Evolutionary conservation across 768 basidiomycete species (phyloP).

Genomic region (Kondoa subrosea): DNA sequence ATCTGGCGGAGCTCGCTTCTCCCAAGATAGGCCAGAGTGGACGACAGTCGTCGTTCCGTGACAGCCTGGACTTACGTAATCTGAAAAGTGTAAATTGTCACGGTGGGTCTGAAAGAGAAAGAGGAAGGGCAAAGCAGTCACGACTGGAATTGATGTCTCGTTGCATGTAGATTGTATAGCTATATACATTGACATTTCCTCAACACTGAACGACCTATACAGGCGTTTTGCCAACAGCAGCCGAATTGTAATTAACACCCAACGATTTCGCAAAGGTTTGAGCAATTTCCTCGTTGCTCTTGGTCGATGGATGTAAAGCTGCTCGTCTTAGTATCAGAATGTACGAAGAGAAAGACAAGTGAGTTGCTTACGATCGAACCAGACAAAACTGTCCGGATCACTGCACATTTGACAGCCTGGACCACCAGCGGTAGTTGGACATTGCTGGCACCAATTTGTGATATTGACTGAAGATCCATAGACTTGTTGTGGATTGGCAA

Average conservation of each 20-base stretch:
- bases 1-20: no score
- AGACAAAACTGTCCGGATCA: not conserved
- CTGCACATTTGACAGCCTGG: not conserved
- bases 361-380: slow-evolving; percentile 4
- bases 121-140: no score
- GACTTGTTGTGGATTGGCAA: not conserved
- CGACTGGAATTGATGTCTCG: no score
- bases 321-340: not conserved
- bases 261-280: not conserved
- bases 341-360: not conserved
- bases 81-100: no score
- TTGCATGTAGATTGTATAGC: no score
- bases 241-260: not conserved
- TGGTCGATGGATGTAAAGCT: not conserved
- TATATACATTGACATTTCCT: not conserved
- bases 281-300: not conserved
- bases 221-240: not conserved
- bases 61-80: no score
- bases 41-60: no score
- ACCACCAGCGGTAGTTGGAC: not conserved
- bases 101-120: no score
- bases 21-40: no score
- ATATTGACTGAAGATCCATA: not conserved
- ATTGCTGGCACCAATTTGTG: not conserved
- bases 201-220: not conserved